Evolutionary conservation across 1,284 basidiomycete genomes (phyloP).

Genomic region (Golubevia pallescens): DNA sequence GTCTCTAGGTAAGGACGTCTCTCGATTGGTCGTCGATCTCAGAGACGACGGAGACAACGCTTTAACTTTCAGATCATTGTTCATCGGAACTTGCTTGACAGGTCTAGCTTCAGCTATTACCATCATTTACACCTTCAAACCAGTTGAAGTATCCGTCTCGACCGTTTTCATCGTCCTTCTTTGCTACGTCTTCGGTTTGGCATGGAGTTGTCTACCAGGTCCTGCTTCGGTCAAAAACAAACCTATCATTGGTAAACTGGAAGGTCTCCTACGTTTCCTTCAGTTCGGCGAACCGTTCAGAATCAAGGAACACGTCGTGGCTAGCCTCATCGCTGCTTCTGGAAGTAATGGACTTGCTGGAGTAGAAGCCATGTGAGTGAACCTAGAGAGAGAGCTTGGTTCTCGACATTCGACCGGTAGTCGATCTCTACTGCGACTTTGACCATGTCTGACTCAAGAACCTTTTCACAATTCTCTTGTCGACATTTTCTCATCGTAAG

Average conservation of each 20-base stretch:
- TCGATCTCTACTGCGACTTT: too few species aligned
- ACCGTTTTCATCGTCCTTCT: conserved; percentile 26
- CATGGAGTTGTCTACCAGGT: conserved; percentile 21
- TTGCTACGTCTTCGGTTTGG: conserved; percentile 21
- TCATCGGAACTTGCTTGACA: conserved; percentile 17
- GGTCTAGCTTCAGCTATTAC: conserved; percentile 19
- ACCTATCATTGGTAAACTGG: conserved; percentile 1
- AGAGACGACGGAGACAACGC: conserved; percentile 30
- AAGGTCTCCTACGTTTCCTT: conserved; percentile 13
- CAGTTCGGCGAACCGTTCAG: conserved; percentile 28
- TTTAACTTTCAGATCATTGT: conserved; percentile 28
- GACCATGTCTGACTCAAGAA: too few species aligned
- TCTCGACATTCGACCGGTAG: too few species aligned
- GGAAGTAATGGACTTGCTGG: not conserved
- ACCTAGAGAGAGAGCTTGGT: too few species aligned
- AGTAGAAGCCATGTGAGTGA: not conserved
- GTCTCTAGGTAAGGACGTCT: conserved; percentile 18
- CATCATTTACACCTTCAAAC: conserved; percentile 33
- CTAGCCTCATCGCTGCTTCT: conserved; percentile 20
- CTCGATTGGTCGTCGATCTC: conserved; percentile 21
- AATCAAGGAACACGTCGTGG: conserved; percentile 42
- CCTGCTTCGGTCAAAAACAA: conserved; percentile 2
- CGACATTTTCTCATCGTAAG: too few species aligned
- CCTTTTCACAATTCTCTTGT: too few species aligned
- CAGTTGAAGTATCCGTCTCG: conserved; percentile 12